phyloP scores from a whole-genome alignment of 345 rosid genomes.

The Citrus inodora region DNA sequence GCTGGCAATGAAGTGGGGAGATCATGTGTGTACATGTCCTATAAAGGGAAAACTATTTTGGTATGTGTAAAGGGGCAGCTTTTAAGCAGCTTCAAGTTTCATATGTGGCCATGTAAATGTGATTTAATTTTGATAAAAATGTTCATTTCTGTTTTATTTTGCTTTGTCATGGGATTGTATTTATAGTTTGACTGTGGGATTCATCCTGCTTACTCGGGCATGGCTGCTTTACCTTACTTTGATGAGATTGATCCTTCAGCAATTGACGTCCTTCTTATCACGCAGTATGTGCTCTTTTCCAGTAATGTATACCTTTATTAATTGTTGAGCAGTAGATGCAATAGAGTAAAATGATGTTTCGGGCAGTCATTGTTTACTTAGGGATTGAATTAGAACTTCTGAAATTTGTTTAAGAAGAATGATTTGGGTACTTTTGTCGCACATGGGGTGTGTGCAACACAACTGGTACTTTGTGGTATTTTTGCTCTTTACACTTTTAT shows the following conservation, averaged over 20 bases:
- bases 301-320: neutral
- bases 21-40: slow-evolving; percentile 89
- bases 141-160: neutral
- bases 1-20: slow-evolving; percentile 97
- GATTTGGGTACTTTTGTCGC: neutral
- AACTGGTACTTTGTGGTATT: neutral
- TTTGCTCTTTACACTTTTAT: too few relatives aligned
- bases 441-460: too few relatives aligned
- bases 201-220: slow-evolving; percentile 83
- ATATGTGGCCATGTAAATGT: neutral
- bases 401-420: neutral
- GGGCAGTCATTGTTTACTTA: neutral
- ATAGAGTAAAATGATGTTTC: neutral
- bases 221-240: slow-evolving; percentile 92
- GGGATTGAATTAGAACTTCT: neutral
- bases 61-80: slow-evolving; percentile 22
- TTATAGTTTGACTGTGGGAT: slow-evolving; percentile 93
- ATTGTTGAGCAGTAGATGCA: neutral
- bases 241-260: slow-evolving; percentile 95
- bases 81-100: neutral
- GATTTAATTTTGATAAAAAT: neutral
- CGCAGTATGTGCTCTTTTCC: slow-evolving; percentile 52
- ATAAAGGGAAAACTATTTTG: slow-evolving; percentile 71
- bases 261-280: slow-evolving; percentile 81
- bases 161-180: neutral